Percentiles rank a stretch among this genome's conserved stretches.
Conservation (phyloP, 192 early-diverging fungal species). For the Anaeromyces robustus region DNA sequence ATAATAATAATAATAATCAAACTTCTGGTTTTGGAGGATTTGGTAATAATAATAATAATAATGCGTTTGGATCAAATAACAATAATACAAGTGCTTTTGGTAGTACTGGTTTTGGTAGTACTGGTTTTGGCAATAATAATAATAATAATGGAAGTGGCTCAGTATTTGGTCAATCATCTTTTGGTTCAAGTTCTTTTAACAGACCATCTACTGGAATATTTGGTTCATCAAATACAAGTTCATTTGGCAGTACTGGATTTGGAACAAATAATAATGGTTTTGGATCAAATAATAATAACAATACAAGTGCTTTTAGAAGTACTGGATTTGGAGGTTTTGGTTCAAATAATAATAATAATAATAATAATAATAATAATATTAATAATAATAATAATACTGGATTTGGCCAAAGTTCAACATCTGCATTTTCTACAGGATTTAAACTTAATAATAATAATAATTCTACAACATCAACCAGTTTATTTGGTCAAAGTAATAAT, state of each 20-base stretch:
- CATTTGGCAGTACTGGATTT: neutral
- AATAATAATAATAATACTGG: too few species aligned
- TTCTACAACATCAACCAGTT: neutral
- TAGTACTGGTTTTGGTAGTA: neutral
- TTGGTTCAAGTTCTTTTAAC: neutral
- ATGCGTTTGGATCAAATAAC: neutral
- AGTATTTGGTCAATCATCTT: neutral
- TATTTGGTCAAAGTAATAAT: neutral
- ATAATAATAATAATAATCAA: neutral
- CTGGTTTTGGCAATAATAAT: neutral
- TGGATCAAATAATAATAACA: neutral
- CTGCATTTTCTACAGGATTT: too few species aligned
- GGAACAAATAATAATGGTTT: neutral
- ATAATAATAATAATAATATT: neutral
- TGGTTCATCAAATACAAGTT: neutral
- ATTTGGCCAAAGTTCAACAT: too few species aligned
- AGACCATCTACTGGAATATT: neutral
- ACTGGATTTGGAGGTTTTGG: neutral
- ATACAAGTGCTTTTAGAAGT: too few species aligned
- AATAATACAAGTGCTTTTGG: neutral
- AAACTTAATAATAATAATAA: neutral
- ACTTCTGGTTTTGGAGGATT: neutral
- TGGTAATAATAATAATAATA: neutral
- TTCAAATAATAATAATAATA: neutral
- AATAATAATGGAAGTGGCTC: neutral